Conservation (phyloP, 495 filamentous ascomycete genomes). For the Patellaria atrata region DNA sequence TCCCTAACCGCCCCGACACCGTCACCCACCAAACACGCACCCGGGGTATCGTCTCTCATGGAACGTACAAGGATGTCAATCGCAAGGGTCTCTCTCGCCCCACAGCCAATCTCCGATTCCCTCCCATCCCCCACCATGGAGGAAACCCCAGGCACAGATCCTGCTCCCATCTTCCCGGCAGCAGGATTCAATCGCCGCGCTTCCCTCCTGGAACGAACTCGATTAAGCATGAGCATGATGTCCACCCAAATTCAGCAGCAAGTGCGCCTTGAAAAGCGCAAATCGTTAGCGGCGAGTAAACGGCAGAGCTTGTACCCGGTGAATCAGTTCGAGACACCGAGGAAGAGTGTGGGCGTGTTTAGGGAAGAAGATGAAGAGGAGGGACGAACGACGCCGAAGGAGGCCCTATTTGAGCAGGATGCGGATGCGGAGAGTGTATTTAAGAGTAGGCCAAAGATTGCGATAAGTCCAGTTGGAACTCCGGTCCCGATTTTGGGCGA, state of each 20-base stretch:
- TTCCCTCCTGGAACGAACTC: slow-evolving; percentile 55
- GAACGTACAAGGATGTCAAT: slow-evolving; percentile 34
- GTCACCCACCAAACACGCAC: slow-evolving; percentile 23
- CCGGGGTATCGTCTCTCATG: slow-evolving; percentile 25
- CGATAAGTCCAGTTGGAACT: slow-evolving; percentile 59
- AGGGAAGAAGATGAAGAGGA: slow-evolving; percentile 17
- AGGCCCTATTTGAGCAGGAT: slow-evolving; percentile 48
- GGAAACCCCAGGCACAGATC: not conserved
- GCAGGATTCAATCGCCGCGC: slow-evolving; percentile 5
- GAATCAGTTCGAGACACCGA: slow-evolving; percentile 47
- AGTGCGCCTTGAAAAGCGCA: slow-evolving; percentile 10
- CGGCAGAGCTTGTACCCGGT: slow-evolving; percentile 38
- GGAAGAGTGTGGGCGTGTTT: slow-evolving; percentile 19
- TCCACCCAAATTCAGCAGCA: slow-evolving; percentile 17
- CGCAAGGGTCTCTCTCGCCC: slow-evolving; percentile 15
- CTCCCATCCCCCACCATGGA: slow-evolving; percentile 5
- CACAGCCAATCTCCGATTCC: slow-evolving; percentile 10
- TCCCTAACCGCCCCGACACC: slow-evolving; percentile 24
- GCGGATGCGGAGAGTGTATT: slow-evolving; percentile 76
- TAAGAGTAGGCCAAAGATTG: slow-evolving; percentile 67
- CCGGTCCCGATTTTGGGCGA: too few species aligned
- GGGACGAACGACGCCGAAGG: slow-evolving; percentile 36
- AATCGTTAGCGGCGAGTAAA: slow-evolving; percentile 4
- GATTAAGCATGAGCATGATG: slow-evolving; percentile 62
- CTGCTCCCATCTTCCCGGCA: not conserved